Evolutionary conservation across 345 rosid species (phyloP).

Genomic region (Mercurialis annua): DNA sequence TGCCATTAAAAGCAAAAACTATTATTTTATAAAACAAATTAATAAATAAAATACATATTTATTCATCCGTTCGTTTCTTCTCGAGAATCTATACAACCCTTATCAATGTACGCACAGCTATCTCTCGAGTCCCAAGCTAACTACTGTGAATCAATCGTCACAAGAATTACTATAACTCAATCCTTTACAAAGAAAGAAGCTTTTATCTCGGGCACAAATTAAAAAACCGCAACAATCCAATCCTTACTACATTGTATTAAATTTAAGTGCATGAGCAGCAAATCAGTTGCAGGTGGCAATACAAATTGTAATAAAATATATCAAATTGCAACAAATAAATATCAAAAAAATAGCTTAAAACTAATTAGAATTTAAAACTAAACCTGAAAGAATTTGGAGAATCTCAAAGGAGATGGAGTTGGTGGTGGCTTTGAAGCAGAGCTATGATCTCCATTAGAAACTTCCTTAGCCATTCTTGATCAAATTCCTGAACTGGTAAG

Average conservation of each 20-base stretch:
- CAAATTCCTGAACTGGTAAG: conserved; percentile 18
- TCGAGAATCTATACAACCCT: too few relatives aligned
- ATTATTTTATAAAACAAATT: too few relatives aligned
- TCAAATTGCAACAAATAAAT: background rate
- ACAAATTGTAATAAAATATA: background rate
- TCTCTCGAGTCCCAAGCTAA: too few relatives aligned
- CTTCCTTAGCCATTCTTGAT: conserved; percentile 42
- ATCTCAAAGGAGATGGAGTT: conserved; percentile 65
- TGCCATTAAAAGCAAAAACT: conserved; percentile 11
- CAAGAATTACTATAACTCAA: background rate
- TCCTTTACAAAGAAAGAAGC: background rate
- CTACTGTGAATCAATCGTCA: too few relatives aligned
- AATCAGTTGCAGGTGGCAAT: background rate
- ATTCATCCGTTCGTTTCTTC: too few relatives aligned
- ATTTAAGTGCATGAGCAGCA: background rate
- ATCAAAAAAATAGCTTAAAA: background rate
- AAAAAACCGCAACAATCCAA: background rate
- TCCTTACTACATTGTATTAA: background rate
- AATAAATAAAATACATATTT: too few relatives aligned
- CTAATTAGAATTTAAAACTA: background rate
- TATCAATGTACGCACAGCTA: too few relatives aligned
- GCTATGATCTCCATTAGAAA: conserved; percentile 43
- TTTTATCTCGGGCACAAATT: background rate
- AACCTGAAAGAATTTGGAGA: conserved; percentile 74
- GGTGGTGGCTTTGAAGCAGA: conserved; percentile 55